Base-by-base conservation (phyloP, 495 filamentous ascomycete species). In the Penicillium cinerascens region DNA sequence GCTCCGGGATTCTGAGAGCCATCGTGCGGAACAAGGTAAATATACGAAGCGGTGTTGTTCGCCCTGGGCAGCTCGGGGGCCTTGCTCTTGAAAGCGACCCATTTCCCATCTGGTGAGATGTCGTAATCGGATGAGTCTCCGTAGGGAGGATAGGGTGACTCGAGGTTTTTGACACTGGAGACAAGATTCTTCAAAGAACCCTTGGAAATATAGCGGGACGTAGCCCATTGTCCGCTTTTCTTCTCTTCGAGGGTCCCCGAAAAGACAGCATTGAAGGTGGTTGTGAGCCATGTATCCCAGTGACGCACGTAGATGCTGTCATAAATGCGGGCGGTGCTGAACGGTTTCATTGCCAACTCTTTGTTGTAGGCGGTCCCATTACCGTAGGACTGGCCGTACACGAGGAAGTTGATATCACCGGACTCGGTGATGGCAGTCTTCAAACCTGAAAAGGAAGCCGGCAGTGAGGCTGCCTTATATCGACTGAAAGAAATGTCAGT, bases 291-390 rank as follows among this genome's bases (percentile, higher is more conserved):
- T 18, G 66, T 66, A 56, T 92, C 87, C 88, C 88, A 92, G 61
- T 92, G 87, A 17, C 88, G 80, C 33, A 86, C 82, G 61, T 88
- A 91, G 40, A 89, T 77, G 49, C 76, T 78, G 44, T 81, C 79
- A 59, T 91, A 92, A 29, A 89, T 76, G 46, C 79, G 80, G 6
- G 79, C 88, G 11, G 78, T 77, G 11, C 84, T 83, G 4, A 70
- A 60, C 6, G 80, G 76, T 40, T 79, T 82, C 48, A 73, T 64
- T 17, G 78, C 84, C 0, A 76, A 70, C 47, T 83, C 72, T 10
- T 75, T 67, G 52, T 89, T 86, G 65, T 83, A 81, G 2, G 86
- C 69, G 1, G 78, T 71, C 6, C 86, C 88, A 29, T 80, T 78
- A 10, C 81, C 72, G 38, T 80, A 83, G 0, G 85, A 77, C 44